Evolutionary conservation across 495 filamentous ascomycete genomes (phyloP).

Genomic region (Podospora anserina): DNA sequence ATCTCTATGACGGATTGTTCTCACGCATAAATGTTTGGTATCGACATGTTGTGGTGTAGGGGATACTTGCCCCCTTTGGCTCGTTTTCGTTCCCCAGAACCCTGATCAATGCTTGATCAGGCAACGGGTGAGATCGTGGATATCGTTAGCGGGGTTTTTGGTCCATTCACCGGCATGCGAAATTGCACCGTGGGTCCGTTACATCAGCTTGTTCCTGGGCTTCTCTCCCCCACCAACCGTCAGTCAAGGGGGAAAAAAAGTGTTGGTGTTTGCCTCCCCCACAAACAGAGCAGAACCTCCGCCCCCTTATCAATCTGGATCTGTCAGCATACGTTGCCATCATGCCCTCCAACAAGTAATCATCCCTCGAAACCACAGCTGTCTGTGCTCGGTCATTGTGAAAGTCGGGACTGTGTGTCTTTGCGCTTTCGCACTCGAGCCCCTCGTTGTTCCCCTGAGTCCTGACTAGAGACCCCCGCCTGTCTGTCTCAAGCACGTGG

Average conservation of each 20-base stretch:
- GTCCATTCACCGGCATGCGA: slow-evolving; percentile 5
- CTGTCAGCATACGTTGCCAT: no score
- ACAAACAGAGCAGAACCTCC: no score
- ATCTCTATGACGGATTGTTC: no score
- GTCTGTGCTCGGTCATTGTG: background rate
- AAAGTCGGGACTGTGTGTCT: background rate
- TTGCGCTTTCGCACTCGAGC: background rate
- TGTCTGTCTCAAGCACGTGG: background rate
- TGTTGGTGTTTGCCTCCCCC: background rate
- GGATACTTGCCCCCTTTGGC: background rate
- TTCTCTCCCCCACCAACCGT: background rate
- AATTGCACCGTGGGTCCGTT: slow-evolving; percentile 13
- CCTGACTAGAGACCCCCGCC: no score
- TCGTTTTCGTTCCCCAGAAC: background rate
- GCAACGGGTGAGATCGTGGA: background rate
- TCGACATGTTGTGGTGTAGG: background rate
- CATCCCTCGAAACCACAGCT: background rate
- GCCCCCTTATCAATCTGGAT: background rate
- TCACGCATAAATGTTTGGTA: no score
- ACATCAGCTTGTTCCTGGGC: background rate
- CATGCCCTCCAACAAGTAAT: background rate
- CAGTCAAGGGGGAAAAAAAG: background rate
- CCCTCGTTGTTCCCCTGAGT: background rate
- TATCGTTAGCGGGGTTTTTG: slow-evolving; percentile 3
- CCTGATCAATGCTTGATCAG: background rate